These are phyloP conservation scores for Claviceps sp. DNA, from an alignment of 2,329 filamentous ascomycete species.

Conservation along the genomic window DNA sequence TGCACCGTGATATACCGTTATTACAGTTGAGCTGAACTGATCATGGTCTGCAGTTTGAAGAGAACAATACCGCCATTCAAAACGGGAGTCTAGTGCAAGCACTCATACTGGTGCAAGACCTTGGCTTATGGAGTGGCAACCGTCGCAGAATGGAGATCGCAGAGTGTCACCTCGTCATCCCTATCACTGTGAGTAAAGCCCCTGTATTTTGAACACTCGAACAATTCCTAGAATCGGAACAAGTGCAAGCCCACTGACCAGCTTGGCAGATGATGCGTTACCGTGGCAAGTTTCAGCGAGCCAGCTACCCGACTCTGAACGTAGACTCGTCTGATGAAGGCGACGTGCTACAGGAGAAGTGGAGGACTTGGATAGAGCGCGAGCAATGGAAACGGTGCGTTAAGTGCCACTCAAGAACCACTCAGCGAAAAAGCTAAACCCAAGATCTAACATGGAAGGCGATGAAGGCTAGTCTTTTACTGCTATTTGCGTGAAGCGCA, in stretches of 20 bases:
- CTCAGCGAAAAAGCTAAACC: not conserved
- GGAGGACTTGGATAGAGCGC: slow-evolving; percentile 48
- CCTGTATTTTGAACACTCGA: not conserved
- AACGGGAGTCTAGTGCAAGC: slow-evolving; percentile 36
- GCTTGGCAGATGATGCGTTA: slow-evolving; percentile 36
- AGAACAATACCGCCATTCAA: slow-evolving; percentile 31
- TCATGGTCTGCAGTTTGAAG: slow-evolving; percentile 27
- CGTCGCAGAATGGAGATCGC: slow-evolving; percentile 43
- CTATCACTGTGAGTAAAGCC: slow-evolving; percentile 25
- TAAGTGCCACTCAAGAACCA: not conserved
- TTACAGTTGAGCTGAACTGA: not conserved
- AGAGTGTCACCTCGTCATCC: slow-evolving; percentile 34
- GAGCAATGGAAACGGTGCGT: slow-evolving; percentile 53
- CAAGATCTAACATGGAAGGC: not conserved
- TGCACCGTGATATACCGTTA: too few species aligned
- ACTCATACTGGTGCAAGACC: slow-evolving; percentile 33
- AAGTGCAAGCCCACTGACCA: slow-evolving; percentile 8
- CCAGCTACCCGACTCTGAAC: slow-evolving; percentile 36
- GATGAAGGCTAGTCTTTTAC: slow-evolving; percentile 44
- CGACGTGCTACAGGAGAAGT: slow-evolving; percentile 46
- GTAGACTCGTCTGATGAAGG: slow-evolving; percentile 42
- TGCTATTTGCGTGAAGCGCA: slow-evolving; percentile 53
- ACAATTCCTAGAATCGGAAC: not conserved
- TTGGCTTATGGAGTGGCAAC: slow-evolving; percentile 41
- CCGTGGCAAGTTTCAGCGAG: slow-evolving; percentile 44